Evolutionary conservation across 768 basidiomycete species (phyloP), one percentile per base, ranked within the genome.

Genomic region (Lactarius tabidus): DNA sequence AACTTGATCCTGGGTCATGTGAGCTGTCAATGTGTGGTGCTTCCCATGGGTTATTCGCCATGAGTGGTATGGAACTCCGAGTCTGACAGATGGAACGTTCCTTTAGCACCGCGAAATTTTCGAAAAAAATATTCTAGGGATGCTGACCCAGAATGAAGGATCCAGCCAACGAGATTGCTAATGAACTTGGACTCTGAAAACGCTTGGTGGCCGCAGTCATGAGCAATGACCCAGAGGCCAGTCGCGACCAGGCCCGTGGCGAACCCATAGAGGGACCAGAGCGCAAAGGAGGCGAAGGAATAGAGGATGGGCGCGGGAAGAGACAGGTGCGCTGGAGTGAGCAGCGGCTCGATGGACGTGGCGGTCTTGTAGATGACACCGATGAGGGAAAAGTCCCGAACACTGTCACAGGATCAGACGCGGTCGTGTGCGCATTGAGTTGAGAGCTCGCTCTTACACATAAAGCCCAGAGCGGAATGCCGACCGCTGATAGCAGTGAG

Each of bases 161-260:
- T 73, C 89, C 91, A 96, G 14, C 96, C 96, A 63, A 95, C 91
- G 53, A 85, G 77, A 81, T 98, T 92, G 81, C 98, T 98, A 77
- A 97, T 82, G 35, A 80, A 74, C 80, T 95, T 96, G 60, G 88
- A 95, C 69, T 94, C 88, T 1, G 95, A 98, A 81, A 93, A 99
- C 0, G 92, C 91, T 75, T 96, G 94, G 76, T 99, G 96, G 35
- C 96, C 96, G 71, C 93, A 95, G 77, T 98, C 95, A 73, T 96
- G 94, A 54, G 89, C 95, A 65, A 96, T 80, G 69, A 95, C 89
- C 96, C 96, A 98, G 59, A 98, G 79, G 65, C 96, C 96, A 23
- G 95, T 98, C 6, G 82, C 88, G 66, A 94, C 90, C 35, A 96
- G 85, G 61, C 96, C 95, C 6, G 88, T 78, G 73, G 83, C 84